Evolutionary conservation across 106 monocot genomes (phyloP).

Genomic region (Dioscorea zingiberensis): DNA sequence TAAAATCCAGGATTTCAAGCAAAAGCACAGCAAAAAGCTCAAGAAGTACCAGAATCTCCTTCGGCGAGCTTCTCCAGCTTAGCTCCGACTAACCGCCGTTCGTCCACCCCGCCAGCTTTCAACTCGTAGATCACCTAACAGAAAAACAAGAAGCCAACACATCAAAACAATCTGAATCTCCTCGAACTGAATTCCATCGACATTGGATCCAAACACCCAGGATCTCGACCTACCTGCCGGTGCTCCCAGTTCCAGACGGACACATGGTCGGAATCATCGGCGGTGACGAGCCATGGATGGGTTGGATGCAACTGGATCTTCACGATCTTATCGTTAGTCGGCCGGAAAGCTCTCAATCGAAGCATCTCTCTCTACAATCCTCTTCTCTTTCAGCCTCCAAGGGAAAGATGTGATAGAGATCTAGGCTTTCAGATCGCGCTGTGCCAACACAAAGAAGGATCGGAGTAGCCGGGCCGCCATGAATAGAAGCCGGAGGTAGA

Average conservation of each 20-base stretch:
- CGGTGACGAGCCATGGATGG: conserved; percentile 95
- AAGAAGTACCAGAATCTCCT: conserved; percentile 73
- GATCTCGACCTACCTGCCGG: conserved; percentile 57
- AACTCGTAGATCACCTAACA: conserved; percentile 88
- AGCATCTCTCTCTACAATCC: conserved; percentile 41
- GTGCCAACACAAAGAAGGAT: not conserved
- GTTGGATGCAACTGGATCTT: conserved; percentile 98
- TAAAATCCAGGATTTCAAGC: too few species aligned
- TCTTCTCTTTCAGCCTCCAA: not conserved
- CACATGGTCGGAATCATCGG: conserved; percentile 89
- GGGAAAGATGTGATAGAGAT: not conserved
- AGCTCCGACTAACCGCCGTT: conserved; percentile 66
- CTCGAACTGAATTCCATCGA: too few species aligned
- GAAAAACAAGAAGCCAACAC: not conserved
- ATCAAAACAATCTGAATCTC: not conserved
- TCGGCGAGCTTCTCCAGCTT: conserved; percentile 97
- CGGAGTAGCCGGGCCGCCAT: not conserved
- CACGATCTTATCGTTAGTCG: conserved; percentile 78
- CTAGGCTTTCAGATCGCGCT: not conserved
- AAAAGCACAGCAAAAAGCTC: not conserved
- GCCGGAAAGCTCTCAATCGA: conserved; percentile 87
- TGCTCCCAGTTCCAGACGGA: conserved; percentile 99
- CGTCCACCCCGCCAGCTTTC: conserved; percentile 93
- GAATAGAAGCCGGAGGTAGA: not conserved
- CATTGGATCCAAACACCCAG: too few species aligned